A percentile compares a stretch with the other conserved stretches of the same genome.
Evolutionary conservation across 2,329 filamentous ascomycete genomes (phyloP).

Genomic region (Aphanocladium album): DNA sequence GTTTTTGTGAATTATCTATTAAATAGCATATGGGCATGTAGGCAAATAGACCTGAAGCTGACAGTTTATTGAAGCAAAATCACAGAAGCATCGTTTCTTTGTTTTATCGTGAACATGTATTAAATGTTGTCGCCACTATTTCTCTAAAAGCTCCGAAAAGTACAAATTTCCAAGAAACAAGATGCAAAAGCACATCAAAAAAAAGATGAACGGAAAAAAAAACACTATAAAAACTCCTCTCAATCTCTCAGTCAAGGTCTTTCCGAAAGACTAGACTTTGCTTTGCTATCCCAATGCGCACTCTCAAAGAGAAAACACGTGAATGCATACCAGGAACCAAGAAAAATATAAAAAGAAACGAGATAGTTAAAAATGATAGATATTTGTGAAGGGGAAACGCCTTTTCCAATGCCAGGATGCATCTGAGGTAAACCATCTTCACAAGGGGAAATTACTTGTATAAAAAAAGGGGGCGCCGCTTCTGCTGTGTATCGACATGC

Average conservation of each 20-base stretch:
- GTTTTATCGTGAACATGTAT: background rate
- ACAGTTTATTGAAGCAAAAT: background rate
- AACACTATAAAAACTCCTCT: background rate
- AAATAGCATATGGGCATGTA: background rate
- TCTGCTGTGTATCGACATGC: slow-evolving; percentile 11
- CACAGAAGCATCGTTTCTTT: background rate
- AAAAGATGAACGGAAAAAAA: background rate
- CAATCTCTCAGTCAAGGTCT: background rate
- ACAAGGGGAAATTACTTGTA: background rate
- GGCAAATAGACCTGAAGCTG: background rate
- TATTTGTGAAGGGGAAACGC: background rate
- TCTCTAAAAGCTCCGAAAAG: background rate
- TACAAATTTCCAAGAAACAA: background rate
- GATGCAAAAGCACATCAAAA: background rate
- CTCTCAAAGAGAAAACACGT: background rate
- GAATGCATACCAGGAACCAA: background rate
- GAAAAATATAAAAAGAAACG: background rate
- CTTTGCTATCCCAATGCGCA: background rate
- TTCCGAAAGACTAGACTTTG: background rate
- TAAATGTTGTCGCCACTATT: background rate
- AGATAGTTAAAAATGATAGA: slow-evolving; percentile 1
- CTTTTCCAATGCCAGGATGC: background rate
- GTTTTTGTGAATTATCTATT: background rate
- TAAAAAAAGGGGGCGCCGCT: background rate
- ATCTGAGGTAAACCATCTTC: background rate